These are phyloP conservation scores for Spizellomyces sp. DNA, from an alignment of 192 early-diverging fungal species.

Conservation along the genomic window DNA sequence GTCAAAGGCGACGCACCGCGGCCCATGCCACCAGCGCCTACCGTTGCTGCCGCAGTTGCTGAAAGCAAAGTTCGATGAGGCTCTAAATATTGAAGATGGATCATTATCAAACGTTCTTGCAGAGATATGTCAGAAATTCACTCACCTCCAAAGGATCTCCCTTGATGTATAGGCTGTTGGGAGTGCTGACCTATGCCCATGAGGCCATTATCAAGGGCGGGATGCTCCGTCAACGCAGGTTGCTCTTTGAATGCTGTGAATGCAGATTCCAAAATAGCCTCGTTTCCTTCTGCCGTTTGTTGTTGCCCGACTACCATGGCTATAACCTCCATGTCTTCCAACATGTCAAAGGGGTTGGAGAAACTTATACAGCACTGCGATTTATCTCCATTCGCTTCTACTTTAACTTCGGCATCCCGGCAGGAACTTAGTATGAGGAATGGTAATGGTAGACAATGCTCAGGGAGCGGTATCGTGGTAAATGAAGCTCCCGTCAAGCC, in stretches of 20 bases:
- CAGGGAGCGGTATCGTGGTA: not conserved
- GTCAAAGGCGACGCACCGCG: too few relatives aligned
- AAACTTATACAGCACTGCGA: conserved; percentile 15
- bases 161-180: not conserved
- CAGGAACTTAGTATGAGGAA: conserved; percentile 22
- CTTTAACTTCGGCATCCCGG: conserved; percentile 5
- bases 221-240: not conserved
- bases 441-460: conserved; percentile 13
- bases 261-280: not conserved
- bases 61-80: too few relatives aligned
- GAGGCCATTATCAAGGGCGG: not conserved
- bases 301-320: conserved; percentile 4
- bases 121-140: too few relatives aligned
- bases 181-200: not conserved
- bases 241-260: not conserved
- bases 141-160: not conserved
- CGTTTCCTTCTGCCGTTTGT: not conserved
- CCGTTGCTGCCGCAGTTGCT: too few relatives aligned
- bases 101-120: too few relatives aligned
- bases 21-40: too few relatives aligned
- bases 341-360: conserved; percentile 20
- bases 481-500: not conserved
- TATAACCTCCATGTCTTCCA: conserved; percentile 22
- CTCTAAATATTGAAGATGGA: too few relatives aligned
- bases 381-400: conserved; percentile 12